Base-by-base conservation (phyloP, 371 early-diverging fungal genomes). In the Haplosporangium sp. region DNA sequence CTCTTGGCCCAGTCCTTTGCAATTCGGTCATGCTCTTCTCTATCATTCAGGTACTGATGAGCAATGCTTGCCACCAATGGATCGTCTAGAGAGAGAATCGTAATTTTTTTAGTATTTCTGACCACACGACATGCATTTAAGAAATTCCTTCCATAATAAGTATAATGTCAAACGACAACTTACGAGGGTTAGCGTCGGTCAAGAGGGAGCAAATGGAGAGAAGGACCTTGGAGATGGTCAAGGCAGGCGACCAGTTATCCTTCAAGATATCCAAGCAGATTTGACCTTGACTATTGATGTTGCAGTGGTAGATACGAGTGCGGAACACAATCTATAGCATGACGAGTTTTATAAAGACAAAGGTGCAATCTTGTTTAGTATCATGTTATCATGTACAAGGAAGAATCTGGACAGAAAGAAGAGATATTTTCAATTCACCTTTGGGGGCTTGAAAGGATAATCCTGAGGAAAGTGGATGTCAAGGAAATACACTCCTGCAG, bases 381-480 rank as follows among this genome's bases (percentile, higher is more conserved):
- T 10, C 4, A 45, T 45, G 10, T 45, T 27, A 27, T 27, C 27
- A 27, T 27, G 27, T 27, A 27, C 27, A 27, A 27, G 15, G 45
- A 45, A 10, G 45, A 45, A 10, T 42, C 6, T 45, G 45, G 4
- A 15, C 8, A 10, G 42, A 15, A 13, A 45, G 45, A 45, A 10
- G 15, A 2, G 10, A 39, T 11, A 35, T 7, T 40, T 1, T 17
- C 9, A 38, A 20, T 0, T 48, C 65, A 91, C 89, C 85, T 93
- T 93, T 71, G 98, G 98, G 17, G 97, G 94, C 83, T 93, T 94
- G 86, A 97, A 98, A n/a, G 98, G 98, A 79, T 97, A 97, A 45
- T 96, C 95, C 55, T 86, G 84, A 20, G 97, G 95, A 74, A 98
- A 95, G 85, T 96, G 96, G 86, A 99, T 99, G 66, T 94, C 90